These are phyloP conservation scores for Juncus inflexus DNA, from an alignment of 176 grass and related monocot genomes.

Conservation along the genomic window DNA sequence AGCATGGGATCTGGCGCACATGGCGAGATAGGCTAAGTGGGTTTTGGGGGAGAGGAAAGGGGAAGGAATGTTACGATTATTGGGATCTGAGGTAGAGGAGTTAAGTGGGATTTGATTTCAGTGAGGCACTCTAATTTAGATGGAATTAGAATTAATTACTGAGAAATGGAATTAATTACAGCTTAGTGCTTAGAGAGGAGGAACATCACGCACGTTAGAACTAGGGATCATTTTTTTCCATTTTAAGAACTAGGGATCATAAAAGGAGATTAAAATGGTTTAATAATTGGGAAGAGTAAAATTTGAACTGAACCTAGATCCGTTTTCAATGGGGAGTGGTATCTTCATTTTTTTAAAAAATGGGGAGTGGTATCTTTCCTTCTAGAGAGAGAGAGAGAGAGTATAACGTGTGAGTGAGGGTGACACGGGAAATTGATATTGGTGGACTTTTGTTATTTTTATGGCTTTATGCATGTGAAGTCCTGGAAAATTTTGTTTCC, in stretches of 20 bases:
- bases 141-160: constrained; percentile 8
- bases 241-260: background rate
- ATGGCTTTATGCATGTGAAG: background rate
- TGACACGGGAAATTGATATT: constrained; percentile 8
- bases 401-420: constrained; percentile 8
- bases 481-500: constrained; percentile 1
- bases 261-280: background rate
- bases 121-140: constrained; percentile 27
- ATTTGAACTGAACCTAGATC: constrained; percentile 8
- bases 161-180: background rate
- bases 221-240: background rate
- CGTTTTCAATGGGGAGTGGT: constrained; percentile 4
- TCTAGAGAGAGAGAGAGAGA: background rate
- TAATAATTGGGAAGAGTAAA: background rate
- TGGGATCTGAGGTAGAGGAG: constrained; percentile 45
- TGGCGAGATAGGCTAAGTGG: constrained; percentile 3
- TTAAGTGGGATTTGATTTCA: background rate
- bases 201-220: background rate
- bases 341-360: background rate
- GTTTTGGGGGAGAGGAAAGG: background rate
- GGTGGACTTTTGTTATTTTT: constrained; percentile 12
- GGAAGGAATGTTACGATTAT: constrained; percentile 65
- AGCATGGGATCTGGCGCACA: constrained; percentile 42
- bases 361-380: background rate
- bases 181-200: background rate